Evolutionary conservation across 2,329 filamentous ascomycete species (phyloP).

Genomic region (Byssothecium circinans): DNA sequence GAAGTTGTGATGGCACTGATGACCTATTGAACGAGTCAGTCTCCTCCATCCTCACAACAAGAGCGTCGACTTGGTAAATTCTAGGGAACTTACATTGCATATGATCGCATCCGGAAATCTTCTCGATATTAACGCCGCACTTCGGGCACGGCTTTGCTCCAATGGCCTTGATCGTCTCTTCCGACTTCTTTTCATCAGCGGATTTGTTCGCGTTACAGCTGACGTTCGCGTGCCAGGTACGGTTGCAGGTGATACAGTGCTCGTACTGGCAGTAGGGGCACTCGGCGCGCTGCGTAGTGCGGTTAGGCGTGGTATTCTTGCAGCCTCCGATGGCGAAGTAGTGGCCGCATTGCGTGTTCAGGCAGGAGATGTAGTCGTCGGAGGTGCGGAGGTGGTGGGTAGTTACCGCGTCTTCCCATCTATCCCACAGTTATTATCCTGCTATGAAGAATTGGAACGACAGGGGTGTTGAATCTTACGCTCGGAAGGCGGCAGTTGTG

Average conservation of each 20-base stretch:
- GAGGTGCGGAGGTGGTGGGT: constrained; percentile 15
- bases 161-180: constrained; percentile 18
- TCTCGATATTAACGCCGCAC: constrained; percentile 29
- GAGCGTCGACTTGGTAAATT: too few species aligned
- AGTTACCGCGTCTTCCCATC: constrained; percentile 23
- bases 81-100: constrained; percentile 23
- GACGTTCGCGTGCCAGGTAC: constrained; percentile 18
- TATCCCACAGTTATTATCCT: constrained; percentile 10
- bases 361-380: constrained; percentile 20
- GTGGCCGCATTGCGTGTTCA: constrained; percentile 19
- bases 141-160: constrained; percentile 30
- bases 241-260: constrained; percentile 24
- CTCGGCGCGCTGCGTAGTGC: constrained; percentile 11
- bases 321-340: constrained; percentile 30
- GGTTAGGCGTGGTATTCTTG: background rate
- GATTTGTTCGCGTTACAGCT: constrained; percentile 19
- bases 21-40: constrained; percentile 7
- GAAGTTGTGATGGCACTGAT: constrained; percentile 22
- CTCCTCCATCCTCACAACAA: background rate
- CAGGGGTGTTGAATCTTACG: background rate
- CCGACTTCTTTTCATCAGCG: constrained; percentile 19
- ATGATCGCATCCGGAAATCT: constrained; percentile 30
- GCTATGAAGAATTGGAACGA: too few species aligned
- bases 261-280: constrained; percentile 29
- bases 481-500: constrained; percentile 20